A percentile compares a stretch with the other conserved stretches of the same genome.
These are phyloP conservation scores for Fusarium nurragi DNA, from an alignment of 2,329 filamentous ascomycete species.

Conservation along the genomic window DNA sequence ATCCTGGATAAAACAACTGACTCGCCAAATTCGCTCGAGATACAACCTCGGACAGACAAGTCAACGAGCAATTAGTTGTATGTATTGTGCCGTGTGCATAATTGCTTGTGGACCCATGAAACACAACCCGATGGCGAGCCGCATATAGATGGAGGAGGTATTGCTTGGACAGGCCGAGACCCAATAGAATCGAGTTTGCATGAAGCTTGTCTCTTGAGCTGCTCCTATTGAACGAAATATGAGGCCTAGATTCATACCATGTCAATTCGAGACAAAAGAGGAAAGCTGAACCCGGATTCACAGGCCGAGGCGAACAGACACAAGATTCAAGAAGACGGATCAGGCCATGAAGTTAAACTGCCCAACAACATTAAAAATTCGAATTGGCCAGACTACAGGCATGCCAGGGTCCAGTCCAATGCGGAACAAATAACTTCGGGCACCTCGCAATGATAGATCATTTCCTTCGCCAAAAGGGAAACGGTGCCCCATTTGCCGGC, in stretches of 20 bases:
- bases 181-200: slow-evolving; percentile 26
- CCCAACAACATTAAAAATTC: neutral
- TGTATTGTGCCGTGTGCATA: slow-evolving; percentile 26
- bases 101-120: slow-evolving; percentile 23
- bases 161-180: slow-evolving; percentile 21
- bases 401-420: neutral
- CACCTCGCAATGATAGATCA: slow-evolving; percentile 7
- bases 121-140: slow-evolving; percentile 36
- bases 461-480: slow-evolving; percentile 4
- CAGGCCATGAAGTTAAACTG: neutral
- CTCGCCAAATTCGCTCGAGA: slow-evolving; percentile 1
- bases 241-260: slow-evolving; percentile 11
- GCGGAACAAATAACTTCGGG: neutral
- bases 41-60: slow-evolving; percentile 1
- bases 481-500: slow-evolving; percentile 7
- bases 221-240: slow-evolving; percentile 14
- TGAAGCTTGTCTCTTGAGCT: slow-evolving; percentile 6
- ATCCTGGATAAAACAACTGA: slow-evolving; percentile 4
- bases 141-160: slow-evolving; percentile 19
- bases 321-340: neutral
- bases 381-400: neutral
- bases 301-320: slow-evolving; percentile 1
- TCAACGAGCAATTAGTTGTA: slow-evolving; percentile 1
- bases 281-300: slow-evolving; percentile 4
- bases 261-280: slow-evolving; percentile 1